phyloP scores from a whole-genome alignment of 2,329 filamentous ascomycete species.

The Dryadomyces sulphureus region DNA sequence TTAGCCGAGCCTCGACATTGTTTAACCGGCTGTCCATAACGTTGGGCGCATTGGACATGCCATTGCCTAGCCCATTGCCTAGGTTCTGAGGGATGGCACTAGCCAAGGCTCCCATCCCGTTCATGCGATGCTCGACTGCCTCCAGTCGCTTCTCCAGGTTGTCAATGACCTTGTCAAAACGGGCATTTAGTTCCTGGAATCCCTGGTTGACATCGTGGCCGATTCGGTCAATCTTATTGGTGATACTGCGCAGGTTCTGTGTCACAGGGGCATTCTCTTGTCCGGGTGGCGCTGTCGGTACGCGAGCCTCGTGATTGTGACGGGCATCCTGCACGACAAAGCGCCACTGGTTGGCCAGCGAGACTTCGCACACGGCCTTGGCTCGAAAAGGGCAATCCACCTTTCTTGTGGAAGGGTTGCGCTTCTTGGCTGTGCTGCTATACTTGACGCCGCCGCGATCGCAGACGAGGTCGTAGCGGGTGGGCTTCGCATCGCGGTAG shows the following conservation, averaged over 20 bases:
- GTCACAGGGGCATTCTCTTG: slow-evolving; percentile 43
- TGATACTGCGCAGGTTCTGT: slow-evolving; percentile 41
- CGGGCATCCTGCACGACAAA: slow-evolving; percentile 45
- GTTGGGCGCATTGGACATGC: slow-evolving; percentile 13
- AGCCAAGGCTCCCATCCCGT: slow-evolving; percentile 6
- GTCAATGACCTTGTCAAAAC: slow-evolving; percentile 32
- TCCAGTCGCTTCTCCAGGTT: slow-evolving; percentile 41
- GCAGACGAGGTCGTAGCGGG: slow-evolving; percentile 47
- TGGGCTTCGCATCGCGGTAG: slow-evolving; percentile 47
- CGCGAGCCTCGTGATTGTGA: slow-evolving; percentile 46
- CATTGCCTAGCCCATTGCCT: slow-evolving; percentile 15
- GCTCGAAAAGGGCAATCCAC: slow-evolving; percentile 49
- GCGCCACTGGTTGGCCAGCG: slow-evolving; percentile 48
- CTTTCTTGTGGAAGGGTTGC: slow-evolving; percentile 48
- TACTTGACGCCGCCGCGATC: slow-evolving; percentile 51
- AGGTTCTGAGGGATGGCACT: slow-evolving; percentile 9
- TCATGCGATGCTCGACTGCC: slow-evolving; percentile 27
- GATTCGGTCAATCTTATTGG: slow-evolving; percentile 44
- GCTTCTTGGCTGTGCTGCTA: slow-evolving; percentile 49
- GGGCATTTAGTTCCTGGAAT: slow-evolving; percentile 33
- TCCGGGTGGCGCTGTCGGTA: slow-evolving; percentile 36
- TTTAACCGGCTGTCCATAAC: slow-evolving; percentile 16
- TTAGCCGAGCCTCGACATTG: slow-evolving; percentile 22
- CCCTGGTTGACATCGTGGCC: slow-evolving; percentile 40
- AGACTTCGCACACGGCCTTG: slow-evolving; percentile 49